Conservation (phyloP, 192 early-diverging fungal species). For the Linnemannia exigua region DNA sequence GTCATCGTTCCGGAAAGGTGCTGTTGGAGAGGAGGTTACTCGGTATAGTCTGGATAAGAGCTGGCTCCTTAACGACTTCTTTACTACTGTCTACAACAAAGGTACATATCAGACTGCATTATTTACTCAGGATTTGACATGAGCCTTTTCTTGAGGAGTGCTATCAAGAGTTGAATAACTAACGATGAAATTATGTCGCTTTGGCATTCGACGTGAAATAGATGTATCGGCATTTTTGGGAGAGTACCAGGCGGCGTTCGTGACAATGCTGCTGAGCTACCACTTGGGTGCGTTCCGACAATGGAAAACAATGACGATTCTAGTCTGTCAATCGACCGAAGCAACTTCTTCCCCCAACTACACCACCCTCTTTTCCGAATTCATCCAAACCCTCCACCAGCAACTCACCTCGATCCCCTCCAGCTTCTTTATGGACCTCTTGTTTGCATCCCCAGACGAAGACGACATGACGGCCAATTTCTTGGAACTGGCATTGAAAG, state of each 20-base stretch:
- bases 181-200: background rate
- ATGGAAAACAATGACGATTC: slow-evolving; percentile 75
- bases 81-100: slow-evolving; percentile 61
- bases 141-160: no score
- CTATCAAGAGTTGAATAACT: background rate
- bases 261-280: slow-evolving; percentile 63
- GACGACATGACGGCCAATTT: slow-evolving; percentile 44
- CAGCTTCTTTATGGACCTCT: slow-evolving; percentile 49
- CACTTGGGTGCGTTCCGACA: slow-evolving; percentile 57
- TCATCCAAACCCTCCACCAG: slow-evolving; percentile 34
- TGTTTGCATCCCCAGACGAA: slow-evolving; percentile 39
- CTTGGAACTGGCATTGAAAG: slow-evolving; percentile 43
- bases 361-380: slow-evolving; percentile 15
- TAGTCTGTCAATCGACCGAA: slow-evolving; percentile 55
- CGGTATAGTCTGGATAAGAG: slow-evolving; percentile 92
- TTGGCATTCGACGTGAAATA: slow-evolving; percentile 36
- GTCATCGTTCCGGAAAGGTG: slow-evolving; percentile 83
- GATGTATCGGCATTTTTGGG: slow-evolving; percentile 68
- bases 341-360: slow-evolving; percentile 25
- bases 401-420: slow-evolving; percentile 45
- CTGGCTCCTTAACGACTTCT: slow-evolving; percentile 77
- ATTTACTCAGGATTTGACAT: background rate
- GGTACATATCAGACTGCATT: slow-evolving; percentile 39
- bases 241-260: slow-evolving; percentile 82
- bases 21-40: slow-evolving; percentile 75